Conservation (phyloP, 805 yeast species). For the Babjeviella inositovora region DNA sequence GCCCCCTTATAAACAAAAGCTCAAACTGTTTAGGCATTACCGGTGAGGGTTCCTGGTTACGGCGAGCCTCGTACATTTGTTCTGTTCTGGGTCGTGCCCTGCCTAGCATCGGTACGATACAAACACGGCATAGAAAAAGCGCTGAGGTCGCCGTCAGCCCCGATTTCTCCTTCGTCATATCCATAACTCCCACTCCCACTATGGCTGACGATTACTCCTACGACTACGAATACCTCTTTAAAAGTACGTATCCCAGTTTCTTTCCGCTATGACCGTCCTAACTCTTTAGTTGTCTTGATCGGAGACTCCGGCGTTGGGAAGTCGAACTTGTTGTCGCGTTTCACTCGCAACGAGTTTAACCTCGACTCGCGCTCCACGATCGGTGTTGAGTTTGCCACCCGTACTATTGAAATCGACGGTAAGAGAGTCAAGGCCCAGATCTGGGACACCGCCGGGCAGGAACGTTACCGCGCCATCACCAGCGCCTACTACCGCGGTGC, state of each 20-base stretch:
- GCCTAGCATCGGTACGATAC: too few species aligned
- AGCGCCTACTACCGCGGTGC: slow-evolving; percentile 97
- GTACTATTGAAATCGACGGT: slow-evolving; percentile 80
- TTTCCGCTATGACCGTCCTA: neutral
- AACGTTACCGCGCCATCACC: slow-evolving; percentile 94
- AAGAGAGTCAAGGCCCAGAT: slow-evolving; percentile 79
- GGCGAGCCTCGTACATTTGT: too few species aligned
- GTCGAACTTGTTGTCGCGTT: slow-evolving; percentile 82
- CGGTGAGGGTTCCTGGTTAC: too few species aligned
- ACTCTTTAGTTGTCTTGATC: slow-evolving; percentile 57
- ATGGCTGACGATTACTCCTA: slow-evolving; percentile 55
- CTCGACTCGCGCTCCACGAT: slow-evolving; percentile 88
- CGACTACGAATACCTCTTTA: slow-evolving; percentile 87
- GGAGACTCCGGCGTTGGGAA: slow-evolving; percentile 98
- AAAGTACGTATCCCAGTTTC: slow-evolving; percentile 20
- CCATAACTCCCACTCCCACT: too few species aligned
- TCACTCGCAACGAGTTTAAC: slow-evolving; percentile 92
- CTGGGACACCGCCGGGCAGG: slow-evolving; percentile 99
- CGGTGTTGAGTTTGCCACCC: slow-evolving; percentile 96
- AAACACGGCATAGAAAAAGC: too few species aligned
- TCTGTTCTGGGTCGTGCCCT: too few species aligned
- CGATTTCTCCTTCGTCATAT: too few species aligned
- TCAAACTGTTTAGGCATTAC: too few species aligned
- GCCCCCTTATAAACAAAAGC: too few species aligned
- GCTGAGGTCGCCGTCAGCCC: too few species aligned